Base-by-base conservation (phyloP, 202 grass and related monocot genomes). In the Dendrocalamus latiflorus region DNA sequence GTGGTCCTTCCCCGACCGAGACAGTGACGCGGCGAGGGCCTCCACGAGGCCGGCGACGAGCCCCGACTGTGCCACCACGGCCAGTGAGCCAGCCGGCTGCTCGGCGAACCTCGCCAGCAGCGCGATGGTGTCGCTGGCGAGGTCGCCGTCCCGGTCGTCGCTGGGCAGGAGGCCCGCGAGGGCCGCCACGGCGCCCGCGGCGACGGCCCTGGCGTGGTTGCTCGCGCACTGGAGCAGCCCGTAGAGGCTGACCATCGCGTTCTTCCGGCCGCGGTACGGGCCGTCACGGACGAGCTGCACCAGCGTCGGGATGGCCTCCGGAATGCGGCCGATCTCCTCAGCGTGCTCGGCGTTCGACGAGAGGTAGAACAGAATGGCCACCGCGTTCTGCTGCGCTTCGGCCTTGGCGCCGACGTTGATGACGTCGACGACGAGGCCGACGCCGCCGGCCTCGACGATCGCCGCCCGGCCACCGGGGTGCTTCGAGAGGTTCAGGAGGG, bases 351-450 rank as follows among this genome's bases (percentile, higher is more conserved):
- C 18, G 47, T 72, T 48, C 8, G 93, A 90, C 21, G 95, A 85
- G 26, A 98, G 89, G 73, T 95, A 95, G 91, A 95, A 98, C 16
- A 98, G 62, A 0, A 98, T 83, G 61, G 91, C 93, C 22, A 78
- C 93, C 12, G 95, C 95, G 84, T 95, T 95, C 77, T 98, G 91
- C 80, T 77, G 42, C 41, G 86, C 74, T 59, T 91, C 89, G 16
- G 69, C 41, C 49, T 84, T 89, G 45, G 84, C 72, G 18, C 85
- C 93, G 17, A 81, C 50, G 60, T 88, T 91, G 25, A 98, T 84
- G 41, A 91, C 57, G 84, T 98, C 95, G 9, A 93, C 84, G 26
- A 98, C 86, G 21, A 93, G 90, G 55, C 87, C 84, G 39, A 95
- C 78, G 37, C 93, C 90, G 4, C 91, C 93, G 1, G 87, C 83